Conservation (phyloP, 148 eudicot genomes). For the Diospyros kaki region DNA sequence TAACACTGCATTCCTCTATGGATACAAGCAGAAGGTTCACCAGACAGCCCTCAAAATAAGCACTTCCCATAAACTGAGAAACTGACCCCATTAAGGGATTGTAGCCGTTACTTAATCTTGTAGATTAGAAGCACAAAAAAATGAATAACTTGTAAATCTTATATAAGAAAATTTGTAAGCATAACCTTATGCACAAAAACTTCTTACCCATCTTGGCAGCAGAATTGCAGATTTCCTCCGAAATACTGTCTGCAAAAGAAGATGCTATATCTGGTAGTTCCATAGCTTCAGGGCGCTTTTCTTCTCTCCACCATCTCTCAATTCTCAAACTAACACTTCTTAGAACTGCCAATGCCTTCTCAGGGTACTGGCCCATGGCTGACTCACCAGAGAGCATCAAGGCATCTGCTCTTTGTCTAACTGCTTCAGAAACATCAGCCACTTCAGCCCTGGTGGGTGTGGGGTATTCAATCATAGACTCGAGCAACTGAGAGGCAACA, state of each 20-base stretch:
- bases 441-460: conserved; percentile 94
- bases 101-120: background rate
- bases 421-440: conserved; percentile 95
- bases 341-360: conserved; percentile 73
- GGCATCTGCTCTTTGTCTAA: conserved; percentile 83
- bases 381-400: conserved; percentile 93
- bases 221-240: conserved; percentile 73
- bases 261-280: conserved; percentile 55
- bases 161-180: background rate
- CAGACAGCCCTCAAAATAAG: background rate
- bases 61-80: background rate
- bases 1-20: background rate
- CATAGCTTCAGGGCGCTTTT: conserved; percentile 49
- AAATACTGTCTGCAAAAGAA: conserved; percentile 51
- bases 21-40: background rate
- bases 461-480: conserved; percentile 91
- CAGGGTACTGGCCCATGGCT: conserved; percentile 83
- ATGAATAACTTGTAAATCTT: background rate
- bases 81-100: background rate
- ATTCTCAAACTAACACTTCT: conserved; percentile 80
- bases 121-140: background rate
- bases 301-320: conserved; percentile 86
- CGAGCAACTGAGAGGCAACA: conserved; percentile 88
- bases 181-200: background rate
- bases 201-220: conserved; percentile 76